Evolutionary conservation across 768 basidiomycete species (phyloP).

Genomic region (Mycena kentingensis): DNA sequence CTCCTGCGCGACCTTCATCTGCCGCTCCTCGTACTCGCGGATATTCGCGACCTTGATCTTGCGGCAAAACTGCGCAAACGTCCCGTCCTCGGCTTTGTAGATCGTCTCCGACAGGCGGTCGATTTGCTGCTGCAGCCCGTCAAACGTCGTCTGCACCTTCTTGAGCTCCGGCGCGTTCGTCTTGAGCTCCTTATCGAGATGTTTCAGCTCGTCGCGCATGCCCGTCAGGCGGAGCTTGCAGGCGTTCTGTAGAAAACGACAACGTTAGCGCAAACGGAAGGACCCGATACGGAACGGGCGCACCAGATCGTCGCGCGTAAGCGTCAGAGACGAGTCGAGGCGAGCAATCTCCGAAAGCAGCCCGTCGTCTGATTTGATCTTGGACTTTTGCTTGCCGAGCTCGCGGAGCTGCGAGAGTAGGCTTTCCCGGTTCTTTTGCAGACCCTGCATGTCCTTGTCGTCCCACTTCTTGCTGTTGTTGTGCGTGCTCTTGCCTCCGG

Average conservation of each 20-base stretch:
- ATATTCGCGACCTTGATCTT: conserved; percentile 80
- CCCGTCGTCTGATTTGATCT: conserved; percentile 81
- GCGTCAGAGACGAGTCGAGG: conserved; percentile 72
- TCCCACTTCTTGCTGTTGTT: conserved; percentile 85
- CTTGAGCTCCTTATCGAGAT: conserved; percentile 71
- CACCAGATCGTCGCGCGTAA: conserved; percentile 85
- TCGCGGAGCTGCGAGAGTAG: conserved; percentile 79
- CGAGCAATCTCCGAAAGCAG: conserved; percentile 75
- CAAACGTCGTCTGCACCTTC: conserved; percentile 63
- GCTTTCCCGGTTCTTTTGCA: conserved; percentile 63
- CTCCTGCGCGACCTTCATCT: conserved; percentile 84
- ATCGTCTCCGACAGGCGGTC: conserved; percentile 56
- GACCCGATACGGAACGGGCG: conserved; percentile 24
- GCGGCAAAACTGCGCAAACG: conserved; percentile 78
- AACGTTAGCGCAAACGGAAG: conserved; percentile 1
- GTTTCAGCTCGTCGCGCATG: conserved; percentile 81
- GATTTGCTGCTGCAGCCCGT: conserved; percentile 56
- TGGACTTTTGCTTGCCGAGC: conserved; percentile 79
- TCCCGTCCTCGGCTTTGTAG: conserved; percentile 75
- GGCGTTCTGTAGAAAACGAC: conserved; percentile 54
- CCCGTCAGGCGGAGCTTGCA: conserved; percentile 76
- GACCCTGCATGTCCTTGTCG: conserved; percentile 84
- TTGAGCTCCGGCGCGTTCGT: conserved; percentile 67
- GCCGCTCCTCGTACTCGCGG: conserved; percentile 91
- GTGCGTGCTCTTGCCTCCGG: conserved; percentile 85